Percentiles rank a stretch among this genome's conserved stretches.
Evolutionary conservation across 805 yeast genomes (phyloP).

Genomic region (Candida insectalens): DNA sequence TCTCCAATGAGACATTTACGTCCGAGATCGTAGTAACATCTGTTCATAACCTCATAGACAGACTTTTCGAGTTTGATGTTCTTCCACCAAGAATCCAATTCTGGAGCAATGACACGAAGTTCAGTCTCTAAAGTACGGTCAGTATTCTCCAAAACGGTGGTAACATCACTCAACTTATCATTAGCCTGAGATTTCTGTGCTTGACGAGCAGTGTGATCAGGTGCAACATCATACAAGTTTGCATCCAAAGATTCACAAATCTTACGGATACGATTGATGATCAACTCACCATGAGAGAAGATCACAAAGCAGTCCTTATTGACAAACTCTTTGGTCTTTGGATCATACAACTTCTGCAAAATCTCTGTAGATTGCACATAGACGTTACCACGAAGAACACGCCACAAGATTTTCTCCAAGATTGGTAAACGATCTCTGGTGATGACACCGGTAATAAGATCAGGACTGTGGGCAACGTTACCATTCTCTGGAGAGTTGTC

Average conservation of each 20-base stretch:
- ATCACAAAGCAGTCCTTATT: slow-evolving; percentile 79
- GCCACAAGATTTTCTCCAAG: slow-evolving; percentile 80
- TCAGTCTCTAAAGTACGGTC: slow-evolving; percentile 53
- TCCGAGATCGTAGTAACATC: slow-evolving; percentile 57
- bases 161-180: slow-evolving; percentile 41
- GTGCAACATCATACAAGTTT: slow-evolving; percentile 53
- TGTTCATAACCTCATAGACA: slow-evolving; percentile 50
- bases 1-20: slow-evolving; percentile 61
- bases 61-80: slow-evolving; percentile 44
- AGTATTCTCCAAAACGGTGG: slow-evolving; percentile 37
- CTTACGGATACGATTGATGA: slow-evolving; percentile 63
- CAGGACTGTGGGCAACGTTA: background rate
- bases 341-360: slow-evolving; percentile 57
- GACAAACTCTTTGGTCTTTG: slow-evolving; percentile 42
- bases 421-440: slow-evolving; percentile 58
- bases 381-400: slow-evolving; percentile 87
- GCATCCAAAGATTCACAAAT: slow-evolving; percentile 91
- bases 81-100: slow-evolving; percentile 51
- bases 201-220: slow-evolving; percentile 27
- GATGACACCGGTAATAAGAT: slow-evolving; percentile 73
- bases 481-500: slow-evolving; percentile 15
- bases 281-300: slow-evolving; percentile 81
- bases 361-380: slow-evolving; percentile 69
- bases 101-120: slow-evolving; percentile 52
- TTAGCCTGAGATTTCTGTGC: slow-evolving; percentile 32